Conservation (phyloP, 2,329 filamentous ascomycete genomes). For the Zymoseptoria pseudotritici region DNA sequence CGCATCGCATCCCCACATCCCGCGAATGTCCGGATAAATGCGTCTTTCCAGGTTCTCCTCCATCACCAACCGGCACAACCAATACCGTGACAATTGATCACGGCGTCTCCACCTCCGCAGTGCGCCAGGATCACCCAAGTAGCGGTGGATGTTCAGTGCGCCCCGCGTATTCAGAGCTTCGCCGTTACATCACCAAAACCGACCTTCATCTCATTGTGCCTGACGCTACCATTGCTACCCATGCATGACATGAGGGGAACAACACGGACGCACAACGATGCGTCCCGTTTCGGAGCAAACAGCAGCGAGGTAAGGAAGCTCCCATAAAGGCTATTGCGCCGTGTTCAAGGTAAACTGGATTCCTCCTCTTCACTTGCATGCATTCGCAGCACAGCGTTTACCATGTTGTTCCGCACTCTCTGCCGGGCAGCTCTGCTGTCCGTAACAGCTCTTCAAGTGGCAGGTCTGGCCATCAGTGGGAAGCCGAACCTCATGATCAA, state of each 20-base stretch:
- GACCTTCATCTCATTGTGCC: background rate
- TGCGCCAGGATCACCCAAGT: too few species aligned
- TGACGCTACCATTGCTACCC: background rate
- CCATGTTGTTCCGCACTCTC: conserved; percentile 22
- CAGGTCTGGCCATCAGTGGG: conserved; percentile 43
- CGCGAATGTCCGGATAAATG: too few species aligned
- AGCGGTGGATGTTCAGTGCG: too few species aligned
- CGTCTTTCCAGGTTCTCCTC: too few species aligned
- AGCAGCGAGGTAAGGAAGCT: background rate
- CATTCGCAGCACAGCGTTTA: background rate
- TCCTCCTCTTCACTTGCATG: background rate
- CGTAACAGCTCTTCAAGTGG: conserved; percentile 14
- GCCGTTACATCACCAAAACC: background rate
- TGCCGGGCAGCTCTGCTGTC: conserved; percentile 21
- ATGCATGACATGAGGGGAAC: background rate
- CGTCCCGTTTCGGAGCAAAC: background rate
- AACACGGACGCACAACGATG: background rate
- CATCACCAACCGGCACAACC: too few species aligned
- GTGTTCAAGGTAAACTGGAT: background rate
- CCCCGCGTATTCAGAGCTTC: background rate
- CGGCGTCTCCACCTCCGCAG: too few species aligned
- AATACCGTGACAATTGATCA: too few species aligned
- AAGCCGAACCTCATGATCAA: conserved; percentile 44
- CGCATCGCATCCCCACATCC: too few species aligned
- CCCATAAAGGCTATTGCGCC: background rate